Conservation (phyloP, 345 rosid species). For the Schrenkiella parvula region DNA sequence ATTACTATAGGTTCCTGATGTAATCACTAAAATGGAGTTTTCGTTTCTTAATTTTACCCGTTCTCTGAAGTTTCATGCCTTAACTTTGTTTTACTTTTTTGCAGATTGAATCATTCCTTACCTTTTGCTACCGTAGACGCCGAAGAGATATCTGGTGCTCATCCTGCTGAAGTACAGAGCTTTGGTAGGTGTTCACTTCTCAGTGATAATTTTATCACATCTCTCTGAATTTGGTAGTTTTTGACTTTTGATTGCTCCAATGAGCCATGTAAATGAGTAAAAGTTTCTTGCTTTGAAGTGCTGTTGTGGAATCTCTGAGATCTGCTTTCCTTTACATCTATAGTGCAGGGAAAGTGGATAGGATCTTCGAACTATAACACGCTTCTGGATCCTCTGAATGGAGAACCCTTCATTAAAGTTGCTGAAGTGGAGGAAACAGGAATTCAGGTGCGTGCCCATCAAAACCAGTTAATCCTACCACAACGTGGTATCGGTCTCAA, state of each 20-base stretch:
- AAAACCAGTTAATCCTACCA: neutral
- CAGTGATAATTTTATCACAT: neutral
- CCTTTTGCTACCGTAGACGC: conserved; percentile 79
- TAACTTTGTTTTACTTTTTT: neutral
- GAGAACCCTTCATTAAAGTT: conserved; percentile 79
- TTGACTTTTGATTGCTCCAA: neutral
- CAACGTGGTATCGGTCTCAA: neutral
- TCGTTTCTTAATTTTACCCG: neutral
- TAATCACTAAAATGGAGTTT: neutral
- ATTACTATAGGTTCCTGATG: neutral
- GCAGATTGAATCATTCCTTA: conserved; percentile 64
- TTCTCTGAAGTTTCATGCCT: neutral
- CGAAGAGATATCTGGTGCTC: conserved; percentile 74
- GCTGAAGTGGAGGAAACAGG: conserved; percentile 72
- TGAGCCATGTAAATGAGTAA: neutral
- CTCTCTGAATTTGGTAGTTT: neutral
- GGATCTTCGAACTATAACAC: conserved; percentile 57
- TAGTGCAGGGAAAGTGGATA: conserved; percentile 89
- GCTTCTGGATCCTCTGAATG: conserved; percentile 82
- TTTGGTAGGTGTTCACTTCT: conserved; percentile 46
- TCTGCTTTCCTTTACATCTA: conserved; percentile 4
- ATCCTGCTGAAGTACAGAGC: conserved; percentile 77
- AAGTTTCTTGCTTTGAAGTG: neutral
- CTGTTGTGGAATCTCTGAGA: neutral
- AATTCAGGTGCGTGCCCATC: conserved; percentile 49